These are phyloP conservation scores for Inga oerstediana DNA, from an alignment of 306 rosid genomes.

Conservation along the genomic window DNA sequence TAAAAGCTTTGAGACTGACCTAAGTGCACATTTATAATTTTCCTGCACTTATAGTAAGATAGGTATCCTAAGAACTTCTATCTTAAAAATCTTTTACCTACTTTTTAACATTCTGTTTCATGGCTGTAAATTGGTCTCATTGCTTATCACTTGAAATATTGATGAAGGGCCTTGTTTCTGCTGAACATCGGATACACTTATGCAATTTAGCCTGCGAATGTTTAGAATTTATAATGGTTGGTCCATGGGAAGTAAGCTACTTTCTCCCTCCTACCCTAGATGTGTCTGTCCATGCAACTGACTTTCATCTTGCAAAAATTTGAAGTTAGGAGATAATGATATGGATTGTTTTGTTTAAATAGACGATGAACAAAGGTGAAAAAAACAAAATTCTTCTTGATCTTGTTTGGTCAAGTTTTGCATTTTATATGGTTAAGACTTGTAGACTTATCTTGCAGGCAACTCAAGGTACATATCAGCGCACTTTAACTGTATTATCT, in stretches of 20 bases:
- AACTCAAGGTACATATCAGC: slow-evolving; percentile 71
- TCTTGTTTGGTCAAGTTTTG: slow-evolving; percentile 21
- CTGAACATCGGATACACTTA: slow-evolving; percentile 69
- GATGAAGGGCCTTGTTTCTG: slow-evolving; percentile 69
- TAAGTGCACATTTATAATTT: neutral
- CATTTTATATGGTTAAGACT: slow-evolving; percentile 26
- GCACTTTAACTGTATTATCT: slow-evolving; percentile 64
- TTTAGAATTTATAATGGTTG: slow-evolving; percentile 87
- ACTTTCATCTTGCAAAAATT: slow-evolving; percentile 7
- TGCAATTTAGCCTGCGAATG: slow-evolving; percentile 73
- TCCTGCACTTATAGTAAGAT: slow-evolving; percentile 7
- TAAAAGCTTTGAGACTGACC: slow-evolving; percentile 12
- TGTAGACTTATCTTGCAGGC: slow-evolving; percentile 55
- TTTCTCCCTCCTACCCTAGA: neutral
- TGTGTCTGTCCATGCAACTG: slow-evolving; percentile 3
- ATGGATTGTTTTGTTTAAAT: neutral
- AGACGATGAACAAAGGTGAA: neutral
- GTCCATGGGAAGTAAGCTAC: slow-evolving; percentile 85
- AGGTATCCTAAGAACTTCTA: slow-evolving; percentile 17
- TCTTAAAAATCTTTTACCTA: neutral
- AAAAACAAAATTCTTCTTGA: neutral
- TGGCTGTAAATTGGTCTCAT: slow-evolving; percentile 28
- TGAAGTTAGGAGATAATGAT: slow-evolving; percentile 8
- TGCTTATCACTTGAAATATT: slow-evolving; percentile 23
- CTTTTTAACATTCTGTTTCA: neutral